Conservation (phyloP, 2,329 filamentous ascomycete species). For the Chrysosphaeria jannelii region DNA sequence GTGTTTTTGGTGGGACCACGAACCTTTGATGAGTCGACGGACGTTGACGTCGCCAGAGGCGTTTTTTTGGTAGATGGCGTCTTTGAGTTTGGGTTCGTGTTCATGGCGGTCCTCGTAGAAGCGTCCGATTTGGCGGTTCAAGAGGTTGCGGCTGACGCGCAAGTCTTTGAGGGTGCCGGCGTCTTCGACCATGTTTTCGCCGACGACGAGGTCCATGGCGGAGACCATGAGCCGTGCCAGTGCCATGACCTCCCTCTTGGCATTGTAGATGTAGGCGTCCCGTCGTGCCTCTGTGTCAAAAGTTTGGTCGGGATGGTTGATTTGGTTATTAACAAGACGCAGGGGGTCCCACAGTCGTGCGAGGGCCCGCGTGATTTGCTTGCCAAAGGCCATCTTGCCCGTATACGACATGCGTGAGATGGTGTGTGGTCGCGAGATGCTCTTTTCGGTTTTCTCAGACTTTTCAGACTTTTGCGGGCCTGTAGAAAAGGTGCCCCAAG, state of each 20-base stretch:
- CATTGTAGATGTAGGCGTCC: slow-evolving; percentile 7
- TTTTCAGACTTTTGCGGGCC: too few relatives aligned
- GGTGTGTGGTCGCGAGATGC: slow-evolving; percentile 7
- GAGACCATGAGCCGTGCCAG: slow-evolving; percentile 16
- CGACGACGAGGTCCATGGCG: slow-evolving; percentile 14
- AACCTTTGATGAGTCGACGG: neutral
- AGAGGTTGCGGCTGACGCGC: slow-evolving; percentile 7
- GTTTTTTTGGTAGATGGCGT: neutral
- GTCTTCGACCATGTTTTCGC: slow-evolving; percentile 12
- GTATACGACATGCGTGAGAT: too few relatives aligned
- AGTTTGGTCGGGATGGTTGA: slow-evolving; percentile 8
- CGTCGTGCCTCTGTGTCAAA: slow-evolving; percentile 2
- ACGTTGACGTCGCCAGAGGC: too few relatives aligned
- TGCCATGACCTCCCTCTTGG: slow-evolving; percentile 13
- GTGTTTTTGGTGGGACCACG: neutral
- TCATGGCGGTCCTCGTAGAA: slow-evolving; percentile 5
- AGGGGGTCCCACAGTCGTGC: slow-evolving; percentile 20
- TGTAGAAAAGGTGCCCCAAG: too few relatives aligned
- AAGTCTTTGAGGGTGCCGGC: slow-evolving; percentile 8
- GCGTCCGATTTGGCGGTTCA: slow-evolving; percentile 8
- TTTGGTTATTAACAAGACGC: slow-evolving; percentile 7
- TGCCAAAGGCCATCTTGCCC: slow-evolving; percentile 15
- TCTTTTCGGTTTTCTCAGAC: too few relatives aligned
- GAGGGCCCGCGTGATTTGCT: slow-evolving; percentile 19
- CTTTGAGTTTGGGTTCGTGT: slow-evolving; percentile 2